A percentile compares a stretch with the other conserved stretches of the same genome.
phyloP scores from a whole-genome alignment of 441 rosid genomes.

The Brassica balearica region DNA sequence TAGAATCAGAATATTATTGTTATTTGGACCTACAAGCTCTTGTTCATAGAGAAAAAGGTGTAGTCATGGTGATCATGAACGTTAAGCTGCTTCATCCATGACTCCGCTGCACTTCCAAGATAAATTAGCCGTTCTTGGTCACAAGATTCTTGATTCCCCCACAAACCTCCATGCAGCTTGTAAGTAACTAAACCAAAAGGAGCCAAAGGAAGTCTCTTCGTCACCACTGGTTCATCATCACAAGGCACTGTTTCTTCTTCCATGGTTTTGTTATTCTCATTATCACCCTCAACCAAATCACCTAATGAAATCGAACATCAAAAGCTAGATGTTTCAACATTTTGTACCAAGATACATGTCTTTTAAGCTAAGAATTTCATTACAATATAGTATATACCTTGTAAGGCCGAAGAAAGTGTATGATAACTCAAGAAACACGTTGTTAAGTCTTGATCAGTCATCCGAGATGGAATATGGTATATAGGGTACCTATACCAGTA shows the following conservation, averaged over 20 bases:
- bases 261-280: constrained; percentile 19
- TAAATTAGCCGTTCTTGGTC: constrained; percentile 52
- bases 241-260: constrained; percentile 44
- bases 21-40: constrained; percentile 17
- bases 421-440: constrained; percentile 81
- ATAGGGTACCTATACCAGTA: constrained; percentile 68
- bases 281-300: constrained; percentile 13
- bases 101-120: constrained; percentile 67
- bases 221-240: constrained; percentile 41
- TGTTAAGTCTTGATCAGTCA: constrained; percentile 63
- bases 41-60: constrained; percentile 54
- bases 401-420: constrained; percentile 73
- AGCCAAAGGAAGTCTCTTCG: constrained; percentile 45
- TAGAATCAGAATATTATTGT: not conserved
- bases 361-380: not conserved
- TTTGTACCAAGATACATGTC: not conserved
- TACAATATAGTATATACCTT: constrained; percentile 52
- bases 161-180: constrained; percentile 71
- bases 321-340: not conserved
- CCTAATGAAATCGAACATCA: constrained; percentile 39
- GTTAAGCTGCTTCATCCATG: constrained; percentile 83
- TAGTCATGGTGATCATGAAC: constrained; percentile 68
- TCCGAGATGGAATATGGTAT: constrained; percentile 66
- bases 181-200: constrained; percentile 74
- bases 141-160: constrained; percentile 53